Evolutionary conservation across 2,329 filamentous ascomycete species (phyloP).

Genomic region (Lachnellula hyalina): DNA sequence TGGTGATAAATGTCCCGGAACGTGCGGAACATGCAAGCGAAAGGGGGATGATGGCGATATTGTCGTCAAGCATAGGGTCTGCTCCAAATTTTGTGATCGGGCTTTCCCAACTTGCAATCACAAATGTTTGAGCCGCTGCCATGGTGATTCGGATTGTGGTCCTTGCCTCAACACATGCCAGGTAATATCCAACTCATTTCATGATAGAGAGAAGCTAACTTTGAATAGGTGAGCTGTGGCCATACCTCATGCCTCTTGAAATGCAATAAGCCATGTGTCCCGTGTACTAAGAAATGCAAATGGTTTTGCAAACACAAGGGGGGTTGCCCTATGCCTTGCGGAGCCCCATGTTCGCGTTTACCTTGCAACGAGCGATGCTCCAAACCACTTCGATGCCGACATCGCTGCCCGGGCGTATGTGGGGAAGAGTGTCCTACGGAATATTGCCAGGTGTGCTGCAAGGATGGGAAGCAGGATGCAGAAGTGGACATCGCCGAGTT

Average conservation of each 20-base stretch:
- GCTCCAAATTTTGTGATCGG: neutral
- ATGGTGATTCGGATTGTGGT: constrained; percentile 1
- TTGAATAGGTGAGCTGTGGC: neutral
- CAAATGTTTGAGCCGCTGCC: constrained; percentile 1
- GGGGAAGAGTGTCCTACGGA: constrained; percentile 15
- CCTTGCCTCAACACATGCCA: neutral
- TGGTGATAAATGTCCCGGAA: neutral
- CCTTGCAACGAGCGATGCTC: constrained; percentile 15
- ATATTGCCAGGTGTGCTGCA: constrained; percentile 37
- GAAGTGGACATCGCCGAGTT: constrained; percentile 52
- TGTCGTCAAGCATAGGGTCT: neutral
- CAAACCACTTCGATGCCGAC: constrained; percentile 13
- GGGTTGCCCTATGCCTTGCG: constrained; percentile 16
- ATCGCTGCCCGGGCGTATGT: constrained; percentile 18
- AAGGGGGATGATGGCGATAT: neutral
- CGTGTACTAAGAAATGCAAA: constrained; percentile 14
- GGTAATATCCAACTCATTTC: constrained; percentile 3
- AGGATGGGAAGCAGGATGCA: constrained; percentile 31
- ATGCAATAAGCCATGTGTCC: constrained; percentile 15
- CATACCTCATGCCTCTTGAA: neutral
- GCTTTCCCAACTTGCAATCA: constrained; percentile 1
- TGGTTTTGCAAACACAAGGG: constrained; percentile 14
- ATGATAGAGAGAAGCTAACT: neutral
- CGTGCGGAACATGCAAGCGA: neutral
- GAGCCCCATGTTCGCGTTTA: constrained; percentile 14